phyloP scores from a whole-genome alignment of 495 filamentous ascomycete species.

The Gamarada debralockiae region DNA sequence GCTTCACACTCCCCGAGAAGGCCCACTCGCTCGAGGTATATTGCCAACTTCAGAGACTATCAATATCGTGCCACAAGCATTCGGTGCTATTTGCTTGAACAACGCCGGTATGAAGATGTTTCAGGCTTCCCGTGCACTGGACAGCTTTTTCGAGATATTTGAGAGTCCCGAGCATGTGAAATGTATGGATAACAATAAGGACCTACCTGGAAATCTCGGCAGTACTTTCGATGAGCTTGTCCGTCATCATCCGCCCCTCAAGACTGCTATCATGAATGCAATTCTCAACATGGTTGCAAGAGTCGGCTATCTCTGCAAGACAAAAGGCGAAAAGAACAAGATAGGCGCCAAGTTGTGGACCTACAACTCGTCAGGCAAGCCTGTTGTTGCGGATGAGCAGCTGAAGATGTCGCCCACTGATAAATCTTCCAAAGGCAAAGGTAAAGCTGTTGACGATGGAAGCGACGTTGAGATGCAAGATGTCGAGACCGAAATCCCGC shows the following conservation, averaged over 20 bases:
- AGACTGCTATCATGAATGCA: slow-evolving; percentile 70
- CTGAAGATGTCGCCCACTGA: slow-evolving; percentile 21
- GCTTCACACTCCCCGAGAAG: slow-evolving; percentile 36
- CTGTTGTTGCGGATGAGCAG: slow-evolving; percentile 46
- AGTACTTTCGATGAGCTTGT: slow-evolving; percentile 90
- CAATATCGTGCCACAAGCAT: slow-evolving; percentile 74
- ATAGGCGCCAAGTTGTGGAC: slow-evolving; percentile 79
- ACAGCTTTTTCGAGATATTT: slow-evolving; percentile 89
- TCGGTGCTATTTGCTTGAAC: slow-evolving; percentile 93
- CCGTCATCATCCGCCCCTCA: slow-evolving; percentile 84
- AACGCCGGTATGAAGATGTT: slow-evolving; percentile 86
- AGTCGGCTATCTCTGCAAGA: slow-evolving; percentile 64
- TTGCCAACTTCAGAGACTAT: slow-evolving; percentile 84
- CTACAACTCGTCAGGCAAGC: slow-evolving; percentile 39
- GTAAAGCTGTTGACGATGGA: slow-evolving; percentile 35
- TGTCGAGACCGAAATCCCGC: slow-evolving; percentile 20
- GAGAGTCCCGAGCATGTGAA: slow-evolving; percentile 88
- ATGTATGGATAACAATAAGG: slow-evolving; percentile 67
- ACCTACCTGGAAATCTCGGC: slow-evolving; percentile 64
- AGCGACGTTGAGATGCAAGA: slow-evolving; percentile 58
- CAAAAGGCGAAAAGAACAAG: slow-evolving; percentile 60
- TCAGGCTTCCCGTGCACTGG: slow-evolving; percentile 73
- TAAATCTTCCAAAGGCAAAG: slow-evolving; percentile 30
- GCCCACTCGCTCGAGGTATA: slow-evolving; percentile 65
- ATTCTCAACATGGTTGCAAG: slow-evolving; percentile 80